These are phyloP conservation scores for Colletotrichum tropicicola DNA, from an alignment of 2,329 filamentous ascomycete species.

Conservation along the genomic window DNA sequence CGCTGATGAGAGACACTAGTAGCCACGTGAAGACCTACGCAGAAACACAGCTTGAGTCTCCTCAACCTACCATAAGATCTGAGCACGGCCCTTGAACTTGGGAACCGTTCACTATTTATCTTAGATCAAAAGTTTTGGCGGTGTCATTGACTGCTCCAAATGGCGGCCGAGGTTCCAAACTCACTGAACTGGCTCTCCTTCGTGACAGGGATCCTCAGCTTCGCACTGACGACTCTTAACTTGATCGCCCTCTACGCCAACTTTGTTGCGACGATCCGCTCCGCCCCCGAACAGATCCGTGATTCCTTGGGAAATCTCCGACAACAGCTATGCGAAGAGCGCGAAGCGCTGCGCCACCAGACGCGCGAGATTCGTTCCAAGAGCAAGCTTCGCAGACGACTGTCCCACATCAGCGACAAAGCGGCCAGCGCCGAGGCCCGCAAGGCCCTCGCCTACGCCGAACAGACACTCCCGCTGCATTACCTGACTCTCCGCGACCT, in stretches of 20 bases:
- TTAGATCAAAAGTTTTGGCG: neutral
- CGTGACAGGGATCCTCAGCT: conserved; percentile 24
- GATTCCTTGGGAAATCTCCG: conserved; percentile 22
- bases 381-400: neutral
- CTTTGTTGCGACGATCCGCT: conserved; percentile 18
- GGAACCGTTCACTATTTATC: neutral
- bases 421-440: conserved; percentile 8
- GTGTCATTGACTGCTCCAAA: neutral
- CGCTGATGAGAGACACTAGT: conserved; percentile 9
- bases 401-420: neutral
- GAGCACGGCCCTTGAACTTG: neutral
- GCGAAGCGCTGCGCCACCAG: conserved; percentile 24
- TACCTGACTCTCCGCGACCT: conserved; percentile 25
- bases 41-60: neutral
- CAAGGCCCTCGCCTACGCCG: conserved; percentile 11
- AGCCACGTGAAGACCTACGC: conserved; percentile 3
- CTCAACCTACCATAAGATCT: neutral
- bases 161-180: conserved; percentile 22
- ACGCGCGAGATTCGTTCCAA: conserved; percentile 16
- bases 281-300: conserved; percentile 14
- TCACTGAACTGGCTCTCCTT: conserved; percentile 27
- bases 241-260: conserved; percentile 23
- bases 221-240: conserved; percentile 23
- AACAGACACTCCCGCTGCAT: conserved; percentile 20
- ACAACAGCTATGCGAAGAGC: conserved; percentile 23